Base-by-base conservation (phyloP, 768 basidiomycete species). In the Suillus tomentosus region DNA sequence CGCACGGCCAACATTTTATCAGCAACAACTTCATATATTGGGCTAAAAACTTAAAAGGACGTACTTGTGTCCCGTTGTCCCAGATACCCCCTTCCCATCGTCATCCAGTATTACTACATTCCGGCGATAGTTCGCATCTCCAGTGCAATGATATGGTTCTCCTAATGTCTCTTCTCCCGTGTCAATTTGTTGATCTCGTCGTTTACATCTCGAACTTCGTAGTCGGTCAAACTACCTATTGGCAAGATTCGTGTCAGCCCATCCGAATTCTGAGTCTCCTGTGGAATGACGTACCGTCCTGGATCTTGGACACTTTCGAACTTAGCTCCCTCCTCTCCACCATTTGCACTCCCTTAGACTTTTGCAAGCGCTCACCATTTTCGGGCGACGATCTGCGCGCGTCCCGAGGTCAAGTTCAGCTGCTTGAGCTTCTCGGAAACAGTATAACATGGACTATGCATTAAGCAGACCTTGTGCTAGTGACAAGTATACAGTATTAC, bases 141-240 rank as follows among this genome's bases (percentile, higher is more conserved):
- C 1, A 98, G 80, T 7, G 89, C 89, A n/a, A 98, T 90, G 59
- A 99, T 97, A 74, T 97, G 96, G 69, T 95, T 96, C 80, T 99
- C 96, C 94, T 95, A 99, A 76, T 98, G 96, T 51, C 91, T 78
- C 75, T 99, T 98, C 79, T 99, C 96, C 42, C 96, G 85, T 83
- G 99, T 80, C 15, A 97, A 80, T 72, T 90, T 93, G 82, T 99
- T 99, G 68, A 99, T 99, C 71, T 98, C 95, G 75, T 99, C 96
- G 74, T 99, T 99, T 3, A 58, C 24, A 74, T 98, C 96, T 36
- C 96, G 88, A 57, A 96, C 88, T 79, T 98, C 95, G 73, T 98
- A 98, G 80, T 98, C 95, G 31, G 92, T 91, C 27, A 27, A 27
- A 27, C 27, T 27, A 2, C 27, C 74, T 98, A 71, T 55, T 65